Base-by-base conservation (phyloP, 106 monocot species). In the Platanthera guangdongensis region DNA sequence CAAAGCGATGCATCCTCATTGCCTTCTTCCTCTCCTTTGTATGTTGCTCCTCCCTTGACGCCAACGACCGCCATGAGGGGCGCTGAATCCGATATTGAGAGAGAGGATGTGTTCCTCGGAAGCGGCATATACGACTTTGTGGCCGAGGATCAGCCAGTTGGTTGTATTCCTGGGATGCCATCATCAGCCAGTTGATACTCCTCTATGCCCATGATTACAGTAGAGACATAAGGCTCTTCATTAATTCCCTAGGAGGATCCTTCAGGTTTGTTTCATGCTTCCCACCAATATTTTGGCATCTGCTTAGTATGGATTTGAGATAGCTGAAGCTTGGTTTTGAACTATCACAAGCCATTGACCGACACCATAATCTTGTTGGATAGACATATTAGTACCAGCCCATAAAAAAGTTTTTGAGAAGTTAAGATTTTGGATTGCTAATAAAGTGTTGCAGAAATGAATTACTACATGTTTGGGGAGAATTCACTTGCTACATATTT, bases 91-190 rank as follows among this genome's bases (percentile, higher is more conserved):
- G 93, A 96, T 76, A 85, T 90, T 96, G 81, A 77, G 82, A 76
- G 88, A 96, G 84, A 76, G 95, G 80, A 96, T 57, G 91, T 96
- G 70, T 93, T 96, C 74, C 80, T 96, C 14, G 95, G 95, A 65
- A 90, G 81, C 78, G 69, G 80, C 78, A 84, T 96, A 50, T 84
- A 93, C 49, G 96, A 97, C 60, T 97, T 97, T 32, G 83, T 91
- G 14, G 96, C 96, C 25, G 0, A 25, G 25, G 25, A 25, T 25
- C 25, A 25, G 25, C 25, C 25, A 25, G 25, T 25, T 25, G 25
- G 25, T 25, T 25, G 25, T 25, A 25, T 25, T 25, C 25, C 25
- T 25, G 25, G 10, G 93, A 97, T 62, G 88, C 88, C 9, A 85
- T 97, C 74, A 91, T 97, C 57, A 97, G 91, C 83, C 93, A 97